Evolutionary conservation across 2,329 filamentous ascomycete species (phyloP).

Genomic region (Phialophora tarda): DNA sequence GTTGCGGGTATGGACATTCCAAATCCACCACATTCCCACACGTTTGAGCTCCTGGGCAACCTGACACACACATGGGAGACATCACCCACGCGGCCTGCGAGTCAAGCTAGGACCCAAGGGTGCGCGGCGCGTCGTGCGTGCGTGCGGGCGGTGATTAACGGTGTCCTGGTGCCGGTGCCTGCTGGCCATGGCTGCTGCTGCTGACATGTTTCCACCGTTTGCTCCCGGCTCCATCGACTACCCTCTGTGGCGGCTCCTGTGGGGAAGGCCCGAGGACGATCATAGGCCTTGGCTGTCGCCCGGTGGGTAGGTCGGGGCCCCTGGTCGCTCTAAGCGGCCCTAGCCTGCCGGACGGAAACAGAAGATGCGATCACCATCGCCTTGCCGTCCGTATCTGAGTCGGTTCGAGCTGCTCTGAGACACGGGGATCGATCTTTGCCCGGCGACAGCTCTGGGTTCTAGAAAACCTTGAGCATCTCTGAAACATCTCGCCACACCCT

Average conservation of each 20-base stretch:
- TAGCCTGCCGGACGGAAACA: slow-evolving; percentile 21
- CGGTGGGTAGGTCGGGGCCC: slow-evolving; percentile 8
- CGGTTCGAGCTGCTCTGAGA: slow-evolving; percentile 26
- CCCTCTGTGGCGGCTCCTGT: slow-evolving; percentile 24
- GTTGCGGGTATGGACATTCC: not conserved
- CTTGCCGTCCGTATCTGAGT: slow-evolving; percentile 5
- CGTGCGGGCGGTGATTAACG: slow-evolving; percentile 1
- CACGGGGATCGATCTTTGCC: slow-evolving; percentile 9
- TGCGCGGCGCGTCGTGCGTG: not conserved
- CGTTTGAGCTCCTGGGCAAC: not conserved
- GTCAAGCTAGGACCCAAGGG: not conserved
- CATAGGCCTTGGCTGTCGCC: slow-evolving; percentile 24
- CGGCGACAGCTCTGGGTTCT: slow-evolving; percentile 10
- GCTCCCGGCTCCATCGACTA: slow-evolving; percentile 8
- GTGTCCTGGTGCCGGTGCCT: not conserved
- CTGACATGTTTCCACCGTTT: slow-evolving; percentile 15
- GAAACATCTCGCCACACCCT: slow-evolving; percentile 17
- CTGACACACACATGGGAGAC: not conserved
- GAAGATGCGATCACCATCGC: slow-evolving; percentile 7
- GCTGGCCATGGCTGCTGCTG: slow-evolving; percentile 4
- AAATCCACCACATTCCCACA: not conserved
- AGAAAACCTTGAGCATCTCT: slow-evolving; percentile 15
- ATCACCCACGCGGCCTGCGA: not conserved
- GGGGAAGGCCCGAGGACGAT: slow-evolving; percentile 35
- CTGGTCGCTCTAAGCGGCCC: slow-evolving; percentile 25